Conservation (phyloP, 179 eudicot species). For the Pouteria campechiana region DNA sequence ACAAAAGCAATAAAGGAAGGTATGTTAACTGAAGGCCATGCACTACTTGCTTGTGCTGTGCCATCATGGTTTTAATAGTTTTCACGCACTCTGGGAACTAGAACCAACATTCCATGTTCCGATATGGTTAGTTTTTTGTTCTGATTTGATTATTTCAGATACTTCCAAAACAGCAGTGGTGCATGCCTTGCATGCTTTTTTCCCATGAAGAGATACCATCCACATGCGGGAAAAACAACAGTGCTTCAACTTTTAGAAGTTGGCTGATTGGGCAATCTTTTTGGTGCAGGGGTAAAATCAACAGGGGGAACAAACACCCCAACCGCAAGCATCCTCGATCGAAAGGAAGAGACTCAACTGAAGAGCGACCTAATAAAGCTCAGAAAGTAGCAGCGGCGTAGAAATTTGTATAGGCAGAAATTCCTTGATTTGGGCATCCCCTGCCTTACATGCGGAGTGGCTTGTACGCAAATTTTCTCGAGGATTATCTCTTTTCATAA, state of each 20-base stretch:
- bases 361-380: constrained; percentile 46
- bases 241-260: not conserved
- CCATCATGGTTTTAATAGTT: not conserved
- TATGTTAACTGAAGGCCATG: too few species aligned
- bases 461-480: too few species aligned
- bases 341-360: constrained; percentile 33
- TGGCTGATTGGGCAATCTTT: not conserved
- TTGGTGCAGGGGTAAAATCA: constrained; percentile 62
- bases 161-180: too few species aligned
- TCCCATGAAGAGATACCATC: not conserved
- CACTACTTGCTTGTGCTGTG: not conserved
- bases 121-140: not conserved
- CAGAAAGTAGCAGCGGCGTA: constrained; percentile 44
- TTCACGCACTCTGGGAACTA: not conserved
- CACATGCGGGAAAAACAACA: not conserved
- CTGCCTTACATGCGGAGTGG: too few species aligned
- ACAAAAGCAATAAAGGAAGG: constrained; percentile 63
- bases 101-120: too few species aligned
- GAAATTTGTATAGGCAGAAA: too few species aligned
- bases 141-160: not conserved
- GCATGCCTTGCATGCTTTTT: too few species aligned
- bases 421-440: too few species aligned
- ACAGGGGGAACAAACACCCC: constrained; percentile 29
- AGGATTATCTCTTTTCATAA: too few species aligned
- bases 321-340: constrained; percentile 58